Evolutionary conservation across 2,329 filamentous ascomycete species (phyloP).

Genomic region (Pestalotiopsis sp.): DNA sequence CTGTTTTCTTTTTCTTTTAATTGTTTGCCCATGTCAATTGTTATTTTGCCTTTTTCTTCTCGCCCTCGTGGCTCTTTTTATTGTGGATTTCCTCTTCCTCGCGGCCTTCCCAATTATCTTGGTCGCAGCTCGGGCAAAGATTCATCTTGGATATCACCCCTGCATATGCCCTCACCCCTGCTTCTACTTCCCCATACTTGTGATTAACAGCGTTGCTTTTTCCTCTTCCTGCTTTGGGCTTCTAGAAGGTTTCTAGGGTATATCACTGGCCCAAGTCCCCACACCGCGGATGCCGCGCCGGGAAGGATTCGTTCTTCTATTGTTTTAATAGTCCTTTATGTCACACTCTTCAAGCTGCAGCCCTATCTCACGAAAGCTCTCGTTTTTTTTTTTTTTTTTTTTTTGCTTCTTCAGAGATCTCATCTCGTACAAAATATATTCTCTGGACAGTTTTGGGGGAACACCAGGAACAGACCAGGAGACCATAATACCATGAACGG

Average conservation of each 20-base stretch:
- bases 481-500: not conserved
- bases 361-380: not conserved
- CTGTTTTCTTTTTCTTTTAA: not conserved
- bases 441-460: not conserved
- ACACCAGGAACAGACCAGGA: not conserved
- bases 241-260: slow-evolving; percentile 7
- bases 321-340: not conserved
- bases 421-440: not conserved
- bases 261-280: not conserved
- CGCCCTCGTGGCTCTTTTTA: not conserved
- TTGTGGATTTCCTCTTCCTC: not conserved
- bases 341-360: not conserved
- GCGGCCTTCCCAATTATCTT: slow-evolving; percentile 2
- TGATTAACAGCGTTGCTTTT: slow-evolving; percentile 6
- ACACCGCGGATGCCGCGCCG: not conserved
- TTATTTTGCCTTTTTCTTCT: not conserved
- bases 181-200: not conserved
- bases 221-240: not conserved
- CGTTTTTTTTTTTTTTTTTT: not conserved
- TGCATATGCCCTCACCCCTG: not conserved
- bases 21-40: not conserved
- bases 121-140: not conserved
- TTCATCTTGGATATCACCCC: not conserved
- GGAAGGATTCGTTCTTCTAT: not conserved
- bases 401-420: not conserved